Conservation (phyloP, 805 yeast species). For the Yarrowia sp. region DNA sequence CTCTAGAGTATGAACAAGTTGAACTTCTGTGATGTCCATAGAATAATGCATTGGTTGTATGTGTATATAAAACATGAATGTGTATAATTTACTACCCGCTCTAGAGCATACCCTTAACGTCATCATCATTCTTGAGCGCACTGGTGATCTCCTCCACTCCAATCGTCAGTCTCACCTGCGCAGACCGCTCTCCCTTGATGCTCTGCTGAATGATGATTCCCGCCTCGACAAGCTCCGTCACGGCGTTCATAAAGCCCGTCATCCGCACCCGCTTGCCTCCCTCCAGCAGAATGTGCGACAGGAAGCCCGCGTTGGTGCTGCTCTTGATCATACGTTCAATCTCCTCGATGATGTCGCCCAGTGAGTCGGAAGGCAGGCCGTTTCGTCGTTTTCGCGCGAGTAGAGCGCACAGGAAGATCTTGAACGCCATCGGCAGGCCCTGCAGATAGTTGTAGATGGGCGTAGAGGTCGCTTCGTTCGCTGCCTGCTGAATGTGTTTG, state of each 20-base stretch:
- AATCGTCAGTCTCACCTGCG: constrained; percentile 61
- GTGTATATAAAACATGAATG: not conserved
- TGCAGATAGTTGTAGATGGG: constrained; percentile 62
- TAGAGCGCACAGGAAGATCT: constrained; percentile 68
- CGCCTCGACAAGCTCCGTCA: constrained; percentile 71
- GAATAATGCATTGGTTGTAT: no score
- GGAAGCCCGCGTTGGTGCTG: constrained; percentile 38
- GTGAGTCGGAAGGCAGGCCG: constrained; percentile 64
- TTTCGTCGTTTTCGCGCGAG: constrained; percentile 62
- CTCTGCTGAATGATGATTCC: constrained; percentile 74
- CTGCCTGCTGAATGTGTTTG: constrained; percentile 73
- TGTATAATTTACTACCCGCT: not conserved
- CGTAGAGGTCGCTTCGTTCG: constrained; percentile 71
- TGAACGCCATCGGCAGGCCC: constrained; percentile 64
- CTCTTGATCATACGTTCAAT: constrained; percentile 53
- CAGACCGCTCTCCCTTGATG: constrained; percentile 63
- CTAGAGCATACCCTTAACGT: constrained; percentile 42
- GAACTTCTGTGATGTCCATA: no score
- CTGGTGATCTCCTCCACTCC: constrained; percentile 66
- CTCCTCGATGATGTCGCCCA: constrained; percentile 81
- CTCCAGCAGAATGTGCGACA: constrained; percentile 36
- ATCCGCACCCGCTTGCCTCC: constrained; percentile 48
- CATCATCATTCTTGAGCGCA: constrained; percentile 58
- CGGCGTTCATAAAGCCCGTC: constrained; percentile 56
- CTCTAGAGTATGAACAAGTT: no score